Conservation (phyloP, 2,329 filamentous ascomycete genomes). For the Dothidotthia symphoricarpi region DNA sequence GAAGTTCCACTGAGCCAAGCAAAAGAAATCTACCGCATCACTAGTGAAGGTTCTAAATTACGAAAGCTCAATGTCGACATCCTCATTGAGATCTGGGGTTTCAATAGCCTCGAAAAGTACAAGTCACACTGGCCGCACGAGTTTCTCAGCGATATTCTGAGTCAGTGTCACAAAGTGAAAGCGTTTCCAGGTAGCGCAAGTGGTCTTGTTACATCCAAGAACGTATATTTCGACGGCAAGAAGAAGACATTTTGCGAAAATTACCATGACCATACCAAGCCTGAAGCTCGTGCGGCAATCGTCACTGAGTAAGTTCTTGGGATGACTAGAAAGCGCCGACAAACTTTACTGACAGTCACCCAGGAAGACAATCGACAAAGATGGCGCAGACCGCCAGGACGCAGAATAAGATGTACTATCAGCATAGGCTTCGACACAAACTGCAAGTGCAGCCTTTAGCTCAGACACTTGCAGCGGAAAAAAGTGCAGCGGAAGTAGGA, state of each 20-base stretch:
- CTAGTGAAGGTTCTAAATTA: too few species aligned
- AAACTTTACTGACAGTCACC: too few species aligned
- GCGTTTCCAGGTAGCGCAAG: not conserved
- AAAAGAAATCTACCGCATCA: too few species aligned
- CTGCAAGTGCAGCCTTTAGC: not conserved
- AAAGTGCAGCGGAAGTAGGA: too few species aligned
- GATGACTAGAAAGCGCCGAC: too few species aligned
- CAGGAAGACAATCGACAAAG: too few species aligned
- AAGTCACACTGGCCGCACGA: not conserved
- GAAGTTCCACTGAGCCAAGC: too few species aligned
- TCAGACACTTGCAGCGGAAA: too few species aligned
- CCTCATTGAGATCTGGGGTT: too few species aligned
- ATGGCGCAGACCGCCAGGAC: too few species aligned
- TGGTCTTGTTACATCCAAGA: not conserved
- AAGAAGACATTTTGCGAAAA: not conserved
- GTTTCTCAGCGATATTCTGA: not conserved
- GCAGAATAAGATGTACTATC: not conserved
- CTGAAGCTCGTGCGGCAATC: not conserved
- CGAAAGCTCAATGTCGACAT: too few species aligned
- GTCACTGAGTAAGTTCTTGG: not conserved
- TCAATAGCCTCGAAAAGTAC: not conserved
- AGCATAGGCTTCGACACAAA: not conserved
- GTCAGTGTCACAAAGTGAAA: not conserved
- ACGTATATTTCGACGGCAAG: not conserved
- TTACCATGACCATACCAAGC: not conserved